Evolutionary conservation across 2,329 filamentous ascomycete genomes (phyloP), one percentile per base, ranked within the genome.

Genomic region (Xylariales sp.): DNA sequence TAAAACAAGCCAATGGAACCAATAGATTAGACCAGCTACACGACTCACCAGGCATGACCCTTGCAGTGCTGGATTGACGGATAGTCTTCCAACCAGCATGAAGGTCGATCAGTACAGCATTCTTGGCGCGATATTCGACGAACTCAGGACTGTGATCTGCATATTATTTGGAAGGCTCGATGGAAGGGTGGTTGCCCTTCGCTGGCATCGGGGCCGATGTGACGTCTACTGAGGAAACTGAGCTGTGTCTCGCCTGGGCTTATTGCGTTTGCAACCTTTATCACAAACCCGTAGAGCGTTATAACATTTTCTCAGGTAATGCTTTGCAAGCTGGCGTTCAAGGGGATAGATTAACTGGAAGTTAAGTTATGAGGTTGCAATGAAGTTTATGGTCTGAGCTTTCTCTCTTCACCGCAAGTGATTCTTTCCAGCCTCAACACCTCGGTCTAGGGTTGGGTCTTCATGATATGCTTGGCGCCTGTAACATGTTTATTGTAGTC

Each of bases 1-100:
- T 93, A 90, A 79, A 66, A n/a, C n/a, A n/a, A n/a, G n/a, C 31
- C 15, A 6, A 14, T 8, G 22, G 8, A 10, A 22, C 16, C 25
- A n/a, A n/a, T 19, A 24, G 16, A 18, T 34, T 29, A 21, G 18
- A n/a, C 31, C 19, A 33, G 8, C 31, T 8, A 8, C 16, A 8
- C 10, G 11, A 15, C 15, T 8, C 9, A 8, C 15, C 31, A 33
- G 9, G 31, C 8, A 33, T 15, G 10, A 8, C n/a, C n/a, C n/a
- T n/a, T n/a, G n/a, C n/a, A n/a, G n/a, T n/a, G n/a, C n/a, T n/a
- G n/a, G n/a, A n/a, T n/a, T n/a, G n/a, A n/a, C n/a, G n/a, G n/a
- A n/a, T n/a, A n/a, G n/a, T n/a, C n/a, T n/a, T n/a, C n/a, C n/a
- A n/a, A n/a, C n/a, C n/a, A n/a, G n/a, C n/a, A n/a, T n/a, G 33